Base-by-base conservation (phyloP, 1,284 basidiomycete species). In the Trichosporon faecale region DNA sequence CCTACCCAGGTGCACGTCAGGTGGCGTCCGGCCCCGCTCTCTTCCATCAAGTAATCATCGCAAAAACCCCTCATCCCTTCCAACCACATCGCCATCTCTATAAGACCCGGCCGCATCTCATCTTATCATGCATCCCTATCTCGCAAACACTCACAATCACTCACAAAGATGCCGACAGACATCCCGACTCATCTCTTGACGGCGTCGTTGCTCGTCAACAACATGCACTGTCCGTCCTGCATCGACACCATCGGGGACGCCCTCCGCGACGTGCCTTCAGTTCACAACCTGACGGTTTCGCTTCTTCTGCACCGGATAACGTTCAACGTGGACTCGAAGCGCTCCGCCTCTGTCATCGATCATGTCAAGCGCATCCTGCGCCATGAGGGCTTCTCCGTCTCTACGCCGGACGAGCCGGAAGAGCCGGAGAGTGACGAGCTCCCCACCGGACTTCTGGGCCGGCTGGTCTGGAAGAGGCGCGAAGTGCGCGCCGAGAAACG, bases 161-260 rank as follows among this genome's bases (percentile, higher is more conserved):
- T 55, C 66, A 40, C 40, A 60, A 65, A 44, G 4, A 68, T 68
- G 60, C 3, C 61, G 9, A 14, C 52, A 12, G 49, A 67, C 66
- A 61, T 77, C 14, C 76, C 77, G 0, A 68, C 71, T 3, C 72
- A 75, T 16, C 71, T 76, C 18, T 72, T 75, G 1, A 75, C 75
- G 5, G 71, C 75, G 3, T 73, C 76, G n/a, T 74, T 80, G 27
- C 66, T 80, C 40, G 75, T 81, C 37, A 46, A 61, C 35, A 81
- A 81, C 74, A 77, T 81, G 79, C 80, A 85, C 76, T 85, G 84
- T 71, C 84, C 85, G 11, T 82, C 81, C 8, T 85, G 84, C 76
- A 79, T 82, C 65, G 78, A 80, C 1, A 73, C 79, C 52, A 83
- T 85, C 74, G 72, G 70, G 8, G 52, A 61, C 18, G 78, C 85